Percentiles rank a stretch among this genome's conserved stretches.
Conservation (phyloP, 75 land plant genomes). For the Pinus tabuliformis region DNA sequence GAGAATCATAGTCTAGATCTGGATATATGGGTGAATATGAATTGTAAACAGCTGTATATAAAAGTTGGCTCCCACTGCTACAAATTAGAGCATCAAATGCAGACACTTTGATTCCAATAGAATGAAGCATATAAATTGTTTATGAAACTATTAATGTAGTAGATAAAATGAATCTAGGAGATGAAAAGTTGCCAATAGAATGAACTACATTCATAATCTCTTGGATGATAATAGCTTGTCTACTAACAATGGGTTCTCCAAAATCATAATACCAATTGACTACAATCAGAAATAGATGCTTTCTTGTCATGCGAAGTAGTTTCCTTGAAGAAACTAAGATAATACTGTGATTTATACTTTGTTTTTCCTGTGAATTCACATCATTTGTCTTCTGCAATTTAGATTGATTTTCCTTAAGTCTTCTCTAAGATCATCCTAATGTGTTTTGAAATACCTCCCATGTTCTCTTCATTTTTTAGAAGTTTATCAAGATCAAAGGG, state of each 20-base stretch:
- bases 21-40: slow-evolving; percentile 17
- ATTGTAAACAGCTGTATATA: slow-evolving; percentile 26
- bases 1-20: slow-evolving; percentile 52
- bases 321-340: slow-evolving; percentile 3
- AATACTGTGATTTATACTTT: neutral
- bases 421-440: neutral
- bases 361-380: neutral
- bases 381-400: neutral
- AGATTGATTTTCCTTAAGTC: neutral
- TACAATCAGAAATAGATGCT: slow-evolving; percentile 51
- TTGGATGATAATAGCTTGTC: slow-evolving; percentile 20
- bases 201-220: slow-evolving; percentile 26
- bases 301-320: slow-evolving; percentile 24
- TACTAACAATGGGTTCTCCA: slow-evolving; percentile 15
- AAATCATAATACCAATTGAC: slow-evolving; percentile 46
- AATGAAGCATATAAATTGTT: slow-evolving; percentile 30
- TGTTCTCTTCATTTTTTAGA: neutral
- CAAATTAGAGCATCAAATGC: slow-evolving; percentile 77
- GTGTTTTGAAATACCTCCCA: neutral
- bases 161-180: slow-evolving; percentile 45
- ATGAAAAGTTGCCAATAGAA: neutral
- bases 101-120: slow-evolving; percentile 21
- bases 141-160: slow-evolving; percentile 53
- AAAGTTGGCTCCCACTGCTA: slow-evolving; percentile 70
- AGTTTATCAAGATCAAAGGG: neutral